phyloP scores from a whole-genome alignment of 192 early-diverging fungal species.

The Geosiphon pyriformis region DNA sequence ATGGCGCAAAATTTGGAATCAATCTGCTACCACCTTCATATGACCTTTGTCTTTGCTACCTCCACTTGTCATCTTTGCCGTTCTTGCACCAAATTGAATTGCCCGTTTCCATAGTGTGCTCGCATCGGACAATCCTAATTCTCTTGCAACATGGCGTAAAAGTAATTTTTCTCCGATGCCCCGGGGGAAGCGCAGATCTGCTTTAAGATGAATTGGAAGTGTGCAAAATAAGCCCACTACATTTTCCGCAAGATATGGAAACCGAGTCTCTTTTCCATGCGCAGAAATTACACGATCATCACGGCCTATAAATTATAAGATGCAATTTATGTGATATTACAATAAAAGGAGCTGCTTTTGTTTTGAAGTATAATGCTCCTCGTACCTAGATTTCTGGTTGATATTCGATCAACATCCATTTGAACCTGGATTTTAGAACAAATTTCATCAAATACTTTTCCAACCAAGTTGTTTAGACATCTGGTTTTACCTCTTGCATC shows the following conservation, averaged over 20 bases:
- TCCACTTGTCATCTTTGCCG: slow-evolving; percentile 82
- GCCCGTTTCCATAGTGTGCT: slow-evolving; percentile 81
- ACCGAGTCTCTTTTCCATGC: slow-evolving; percentile 77
- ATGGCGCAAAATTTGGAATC: neutral
- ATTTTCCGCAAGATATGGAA: slow-evolving; percentile 75
- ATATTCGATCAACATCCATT: slow-evolving; percentile 79
- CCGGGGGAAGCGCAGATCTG: slow-evolving; percentile 70
- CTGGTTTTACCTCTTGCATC: slow-evolving; percentile 48
- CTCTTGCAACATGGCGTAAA: slow-evolving; percentile 66
- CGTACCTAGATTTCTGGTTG: slow-evolving; percentile 74
- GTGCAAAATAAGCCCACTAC: slow-evolving; percentile 62
- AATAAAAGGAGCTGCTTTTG: neutral
- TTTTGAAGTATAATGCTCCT: neutral
- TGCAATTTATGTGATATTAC: slow-evolving; percentile 1
- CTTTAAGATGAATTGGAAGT: slow-evolving; percentile 73
- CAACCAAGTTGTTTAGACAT: no score
- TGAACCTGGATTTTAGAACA: slow-evolving; percentile 49
- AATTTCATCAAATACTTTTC: no score
- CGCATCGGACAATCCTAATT: slow-evolving; percentile 63
- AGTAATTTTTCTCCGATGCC: slow-evolving; percentile 90
- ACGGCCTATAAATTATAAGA: slow-evolving; percentile 48
- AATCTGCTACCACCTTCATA: slow-evolving; percentile 28
- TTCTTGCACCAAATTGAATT: slow-evolving; percentile 94
- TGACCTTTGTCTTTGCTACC: slow-evolving; percentile 30
- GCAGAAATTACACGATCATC: slow-evolving; percentile 92